phyloP scores from a whole-genome alignment of 2,329 filamentous ascomycete species.

The Fusarium sp. region DNA sequence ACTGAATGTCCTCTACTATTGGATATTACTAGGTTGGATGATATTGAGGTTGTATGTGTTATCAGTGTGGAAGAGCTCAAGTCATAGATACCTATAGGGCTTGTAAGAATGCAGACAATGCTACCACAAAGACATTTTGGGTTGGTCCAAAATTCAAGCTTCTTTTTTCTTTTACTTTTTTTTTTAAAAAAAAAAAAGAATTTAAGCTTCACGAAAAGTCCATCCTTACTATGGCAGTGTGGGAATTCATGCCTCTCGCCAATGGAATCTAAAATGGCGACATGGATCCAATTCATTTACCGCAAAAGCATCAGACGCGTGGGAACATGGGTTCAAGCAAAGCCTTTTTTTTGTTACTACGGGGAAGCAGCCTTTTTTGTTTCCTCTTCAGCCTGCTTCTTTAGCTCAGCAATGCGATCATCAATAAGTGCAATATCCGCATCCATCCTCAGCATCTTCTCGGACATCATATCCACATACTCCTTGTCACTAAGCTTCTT shows the following conservation, averaged over 20 bases:
- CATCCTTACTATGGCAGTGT: not conserved
- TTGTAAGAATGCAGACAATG: not conserved
- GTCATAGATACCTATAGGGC: slow-evolving; percentile 1
- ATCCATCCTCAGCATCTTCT: slow-evolving; percentile 76
- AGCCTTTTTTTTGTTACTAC: slow-evolving; percentile 16
- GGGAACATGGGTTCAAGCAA: not conserved
- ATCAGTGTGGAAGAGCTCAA: slow-evolving; percentile 1
- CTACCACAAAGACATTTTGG: not conserved
- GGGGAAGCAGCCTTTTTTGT: slow-evolving; percentile 13
- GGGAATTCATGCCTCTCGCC: not conserved
- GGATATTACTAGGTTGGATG: not conserved
- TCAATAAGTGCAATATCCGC: slow-evolving; percentile 82
- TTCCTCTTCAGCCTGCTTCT: slow-evolving; percentile 24
- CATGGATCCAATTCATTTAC: slow-evolving; percentile 4
- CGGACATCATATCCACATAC: slow-evolving; percentile 74
- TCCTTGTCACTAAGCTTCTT: slow-evolving; percentile 75
- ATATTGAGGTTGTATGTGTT: not conserved
- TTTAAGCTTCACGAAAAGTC: not conserved
- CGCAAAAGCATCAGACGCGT: not conserved
- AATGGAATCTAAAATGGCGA: slow-evolving; percentile 1
- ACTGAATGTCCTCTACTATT: not conserved
- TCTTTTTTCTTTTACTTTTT: no score
- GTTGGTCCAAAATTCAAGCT: not conserved
- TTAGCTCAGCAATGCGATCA: slow-evolving; percentile 69
- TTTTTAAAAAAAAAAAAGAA: no score